Conservation (phyloP, 257 asterid species). For the Forsythia suspensa region DNA sequence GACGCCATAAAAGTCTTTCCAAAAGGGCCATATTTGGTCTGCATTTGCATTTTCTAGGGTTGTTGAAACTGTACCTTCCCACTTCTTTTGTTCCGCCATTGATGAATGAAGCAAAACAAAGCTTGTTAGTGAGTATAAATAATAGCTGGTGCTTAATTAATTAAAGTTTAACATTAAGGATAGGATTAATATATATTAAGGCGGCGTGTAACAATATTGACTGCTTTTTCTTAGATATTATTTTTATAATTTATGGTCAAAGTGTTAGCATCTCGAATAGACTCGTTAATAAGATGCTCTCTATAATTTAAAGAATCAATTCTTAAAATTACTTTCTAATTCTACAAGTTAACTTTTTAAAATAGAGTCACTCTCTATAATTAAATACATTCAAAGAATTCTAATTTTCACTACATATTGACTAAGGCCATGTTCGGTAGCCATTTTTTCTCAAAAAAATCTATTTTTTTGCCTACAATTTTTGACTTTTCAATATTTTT, state of each 20-base stretch:
- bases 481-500: too few relatives aligned
- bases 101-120: neutral
- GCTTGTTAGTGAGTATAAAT: neutral
- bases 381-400: too few relatives aligned
- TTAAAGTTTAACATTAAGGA: neutral
- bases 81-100: conserved; percentile 29
- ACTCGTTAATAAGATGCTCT: too few relatives aligned
- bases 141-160: neutral
- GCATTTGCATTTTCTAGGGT: conserved; percentile 39
- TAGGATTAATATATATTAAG: neutral
- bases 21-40: conserved; percentile 63
- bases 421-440: too few relatives aligned
- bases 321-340: neutral
- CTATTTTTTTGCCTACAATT: too few relatives aligned
- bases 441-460: too few relatives aligned
- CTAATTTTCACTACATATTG: too few relatives aligned
- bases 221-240: neutral
- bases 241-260: too few relatives aligned
- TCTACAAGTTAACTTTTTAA: too few relatives aligned
- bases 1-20: conserved; percentile 60
- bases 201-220: neutral
- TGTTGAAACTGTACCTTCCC: conserved; percentile 54
- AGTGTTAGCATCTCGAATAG: too few relatives aligned
- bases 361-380: too few relatives aligned
- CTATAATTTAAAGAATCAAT: too few relatives aligned